These are phyloP conservation scores for Neodidymelliopsis sp. DNA, from an alignment of 2,329 filamentous ascomycete species.

Conservation along the genomic window DNA sequence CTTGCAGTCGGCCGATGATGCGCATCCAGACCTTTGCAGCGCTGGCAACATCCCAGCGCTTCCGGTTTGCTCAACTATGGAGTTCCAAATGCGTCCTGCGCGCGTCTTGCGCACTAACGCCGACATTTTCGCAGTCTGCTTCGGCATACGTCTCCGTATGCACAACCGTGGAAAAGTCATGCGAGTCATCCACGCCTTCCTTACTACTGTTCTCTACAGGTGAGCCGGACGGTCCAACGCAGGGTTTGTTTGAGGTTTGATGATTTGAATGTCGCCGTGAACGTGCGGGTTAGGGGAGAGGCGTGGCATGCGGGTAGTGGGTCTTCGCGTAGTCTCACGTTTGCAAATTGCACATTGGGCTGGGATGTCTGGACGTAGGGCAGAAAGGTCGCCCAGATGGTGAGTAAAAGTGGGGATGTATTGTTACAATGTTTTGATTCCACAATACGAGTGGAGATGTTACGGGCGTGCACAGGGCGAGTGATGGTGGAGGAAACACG, in stretches of 20 bases:
- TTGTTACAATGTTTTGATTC: slow-evolving; percentile 11
- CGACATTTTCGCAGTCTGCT: not conserved
- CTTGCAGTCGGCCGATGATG: not conserved
- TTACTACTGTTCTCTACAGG: not conserved
- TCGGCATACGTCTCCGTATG: not conserved
- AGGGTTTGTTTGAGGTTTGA: not conserved
- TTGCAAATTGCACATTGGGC: slow-evolving; percentile 13
- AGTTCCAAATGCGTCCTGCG: not conserved
- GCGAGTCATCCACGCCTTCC: not conserved
- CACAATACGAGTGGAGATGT: slow-evolving; percentile 13
- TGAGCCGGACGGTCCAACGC: not conserved
- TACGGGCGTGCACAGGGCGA: slow-evolving; percentile 1
- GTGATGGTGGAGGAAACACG: not conserved
- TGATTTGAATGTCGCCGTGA: slow-evolving; percentile 4
- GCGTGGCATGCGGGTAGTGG: slow-evolving; percentile 13
- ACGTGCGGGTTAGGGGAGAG: slow-evolving; percentile 17
- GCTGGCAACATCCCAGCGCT: not conserved
- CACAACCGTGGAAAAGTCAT: not conserved
- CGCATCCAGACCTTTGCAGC: not conserved
- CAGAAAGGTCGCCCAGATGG: not conserved
- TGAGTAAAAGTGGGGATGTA: slow-evolving; percentile 5
- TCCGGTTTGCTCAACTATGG: not conserved
- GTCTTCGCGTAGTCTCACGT: not conserved
- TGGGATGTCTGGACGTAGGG: slow-evolving; percentile 17
- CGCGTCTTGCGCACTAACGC: not conserved